Conservation (phyloP, 2,329 filamentous ascomycete genomes). For the Colletotrichum filicis region DNA sequence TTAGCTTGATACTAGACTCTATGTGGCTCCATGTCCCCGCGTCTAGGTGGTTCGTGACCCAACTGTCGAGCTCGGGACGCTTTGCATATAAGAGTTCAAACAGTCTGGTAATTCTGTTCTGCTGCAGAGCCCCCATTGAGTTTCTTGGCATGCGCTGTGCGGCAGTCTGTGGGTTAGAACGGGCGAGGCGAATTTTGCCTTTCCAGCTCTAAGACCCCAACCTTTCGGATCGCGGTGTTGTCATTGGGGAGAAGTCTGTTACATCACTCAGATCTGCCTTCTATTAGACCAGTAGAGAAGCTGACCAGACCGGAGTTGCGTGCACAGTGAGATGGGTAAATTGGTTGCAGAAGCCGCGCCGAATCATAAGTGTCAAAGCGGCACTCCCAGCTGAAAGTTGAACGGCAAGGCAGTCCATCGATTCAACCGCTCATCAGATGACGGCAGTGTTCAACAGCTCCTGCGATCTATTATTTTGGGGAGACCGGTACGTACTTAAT, state of each 20-base stretch:
- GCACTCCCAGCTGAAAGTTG: background rate
- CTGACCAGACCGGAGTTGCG: background rate
- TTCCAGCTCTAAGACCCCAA: background rate
- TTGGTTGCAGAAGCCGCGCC: background rate
- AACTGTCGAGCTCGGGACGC: slow-evolving; percentile 4
- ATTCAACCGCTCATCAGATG: background rate
- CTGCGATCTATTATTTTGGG: background rate
- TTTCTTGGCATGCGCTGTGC: slow-evolving; percentile 17
- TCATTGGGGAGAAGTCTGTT: background rate
- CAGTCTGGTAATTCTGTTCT: background rate
- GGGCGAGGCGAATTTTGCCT: background rate
- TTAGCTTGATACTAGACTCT: background rate
- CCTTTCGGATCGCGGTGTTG: background rate
- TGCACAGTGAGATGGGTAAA: background rate
- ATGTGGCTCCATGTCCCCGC: background rate
- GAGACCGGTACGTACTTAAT: background rate
- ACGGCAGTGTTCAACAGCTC: background rate
- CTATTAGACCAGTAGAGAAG: background rate
- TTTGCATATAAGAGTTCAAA: slow-evolving; percentile 15
- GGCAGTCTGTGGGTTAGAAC: slow-evolving; percentile 9
- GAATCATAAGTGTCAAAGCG: background rate
- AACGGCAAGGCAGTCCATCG: background rate
- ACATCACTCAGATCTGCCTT: no score
- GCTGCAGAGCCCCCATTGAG: background rate
- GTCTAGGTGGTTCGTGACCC: background rate